These are phyloP conservation scores for Calophaca sinica DNA, from an alignment of 306 rosid species.

Conservation along the genomic window DNA sequence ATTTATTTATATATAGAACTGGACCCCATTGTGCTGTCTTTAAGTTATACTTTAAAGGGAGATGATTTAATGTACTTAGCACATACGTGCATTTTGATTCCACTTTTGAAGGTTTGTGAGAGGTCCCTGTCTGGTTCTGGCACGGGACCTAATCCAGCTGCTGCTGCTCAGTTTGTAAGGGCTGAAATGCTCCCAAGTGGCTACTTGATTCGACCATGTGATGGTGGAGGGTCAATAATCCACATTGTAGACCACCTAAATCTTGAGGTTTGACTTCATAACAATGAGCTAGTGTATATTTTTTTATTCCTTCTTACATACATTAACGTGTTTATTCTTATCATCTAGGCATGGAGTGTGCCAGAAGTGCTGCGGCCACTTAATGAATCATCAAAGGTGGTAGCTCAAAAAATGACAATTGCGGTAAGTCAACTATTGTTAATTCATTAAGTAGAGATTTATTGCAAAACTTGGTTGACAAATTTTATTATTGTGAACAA, in stretches of 20 bases:
- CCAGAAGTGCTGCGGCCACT: constrained; percentile 98
- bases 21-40: background rate
- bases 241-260: constrained; percentile 96
- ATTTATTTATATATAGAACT: background rate
- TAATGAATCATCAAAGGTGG: constrained; percentile 89
- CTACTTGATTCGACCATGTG: constrained; percentile 93
- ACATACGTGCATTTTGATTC: constrained; percentile 29
- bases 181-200: constrained; percentile 95
- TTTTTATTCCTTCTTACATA: background rate
- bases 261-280: constrained; percentile 74
- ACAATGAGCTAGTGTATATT: background rate
- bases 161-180: constrained; percentile 85
- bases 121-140: constrained; percentile 97
- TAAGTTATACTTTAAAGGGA: background rate
- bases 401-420: constrained; percentile 92
- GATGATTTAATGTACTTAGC: background rate
- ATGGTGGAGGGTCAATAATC: constrained; percentile 98
- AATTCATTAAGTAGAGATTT: background rate
- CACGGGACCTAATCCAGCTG: constrained; percentile 79
- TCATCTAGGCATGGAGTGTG: constrained; percentile 88
- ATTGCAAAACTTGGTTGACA: background rate
- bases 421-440: constrained; percentile 65
- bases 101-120: constrained; percentile 78
- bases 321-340: constrained; percentile 20
- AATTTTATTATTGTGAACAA: background rate